Evolutionary conservation across 2,329 filamentous ascomycete species (phyloP), one percentile per base, ranked within the genome.

Genomic region (Grosmannia serpens): DNA sequence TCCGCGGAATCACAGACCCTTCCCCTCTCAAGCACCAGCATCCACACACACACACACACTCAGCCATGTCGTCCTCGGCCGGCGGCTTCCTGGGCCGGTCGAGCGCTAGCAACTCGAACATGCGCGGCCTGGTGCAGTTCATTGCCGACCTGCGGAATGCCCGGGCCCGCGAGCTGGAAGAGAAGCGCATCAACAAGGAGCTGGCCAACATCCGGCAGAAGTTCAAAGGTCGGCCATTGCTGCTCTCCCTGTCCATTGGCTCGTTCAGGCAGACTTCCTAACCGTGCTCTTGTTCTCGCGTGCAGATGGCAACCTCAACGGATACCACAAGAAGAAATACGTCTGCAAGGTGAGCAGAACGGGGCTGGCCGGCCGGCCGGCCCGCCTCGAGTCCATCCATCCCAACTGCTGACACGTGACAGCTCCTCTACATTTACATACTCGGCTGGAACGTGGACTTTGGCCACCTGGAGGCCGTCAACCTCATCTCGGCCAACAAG

Each of bases 251-350:
- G 3, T 27, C 24, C 20, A 22, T 10, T 17, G 20, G 22, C n/a
- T n/a, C n/a, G n/a, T n/a, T n/a, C n/a, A 20, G n/a, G 13, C 13
- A n/a, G 53, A 4, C 22, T n/a, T n/a, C n/a, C 54, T 50, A 27
- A 50, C 38, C 38, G 4, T 41, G 20, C 15, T 10, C 20, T 27
- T 41, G 20, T 22, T 10, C 20, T 27, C 53, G n/a, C 41, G 22
- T 58, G 60, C 62, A 85, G 89, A 94, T 71, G 91, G 91, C 64
- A 94, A 82, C 69, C 77, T 99, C 60, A 96, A 87, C 70, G 95
- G 94, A 64, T 99, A 99, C 70, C 91, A 96, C 78, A 96, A 95
- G 80, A 99, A 99, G 82, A 99, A 99, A 88, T 99, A 99, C 71
- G 94, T 99, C 65, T 99, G 94, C 89, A 99, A 99, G 78, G 82